Evolutionary conservation across 2,329 filamentous ascomycete genomes (phyloP), one percentile per base, ranked within the genome.

Genomic region (Aspergillus oerlinghausenensis): DNA sequence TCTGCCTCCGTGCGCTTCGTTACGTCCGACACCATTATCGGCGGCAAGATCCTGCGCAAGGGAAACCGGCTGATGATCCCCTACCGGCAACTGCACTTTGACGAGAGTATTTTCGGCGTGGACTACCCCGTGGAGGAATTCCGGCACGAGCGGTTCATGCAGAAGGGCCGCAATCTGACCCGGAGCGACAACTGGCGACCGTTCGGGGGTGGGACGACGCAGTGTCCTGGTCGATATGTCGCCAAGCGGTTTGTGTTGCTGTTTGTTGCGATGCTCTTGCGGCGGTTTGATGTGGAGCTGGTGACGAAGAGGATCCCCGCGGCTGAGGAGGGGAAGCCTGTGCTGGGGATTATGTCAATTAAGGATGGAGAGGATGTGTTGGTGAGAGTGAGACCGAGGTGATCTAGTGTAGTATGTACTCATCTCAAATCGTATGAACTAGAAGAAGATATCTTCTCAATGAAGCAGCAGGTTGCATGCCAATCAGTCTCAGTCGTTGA

Each of bases 301-400:
- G 55, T 54, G 49, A 49, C 14, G 51, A 51, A 49, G 28, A 51
- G 49, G 19, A 29, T 48, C 17, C 50, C 50, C 4, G 49, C 51
- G 49, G 64, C 56, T 54, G 56, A 60, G 57, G 50, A 59, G 54
- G 61, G 55, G 58, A 62, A 60, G 51, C 50, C 50, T 23, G 32
- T 51, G 17, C 19, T 51, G 28, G 50, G 50, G 50, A 35, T 38
- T 8, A 38, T 51, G 50, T 51, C 50, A 21, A 40, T 51, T 3
- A 51, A 38, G 29, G 50, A 51, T 14, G 50, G 50, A 8, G 50
- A 51, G n/a, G 50, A 40, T 23, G 29, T 51, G 21, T 26, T 25
- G 19, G 50, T 51, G n/a, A 21, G 32, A 17, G 32, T 51, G 35
- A 55, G 48, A 6, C 23, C 47, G 5, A 38, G 14, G 32, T 38